Evolutionary conservation across 441 rosid species (phyloP).

Genomic region (Erodium trifolium): DNA sequence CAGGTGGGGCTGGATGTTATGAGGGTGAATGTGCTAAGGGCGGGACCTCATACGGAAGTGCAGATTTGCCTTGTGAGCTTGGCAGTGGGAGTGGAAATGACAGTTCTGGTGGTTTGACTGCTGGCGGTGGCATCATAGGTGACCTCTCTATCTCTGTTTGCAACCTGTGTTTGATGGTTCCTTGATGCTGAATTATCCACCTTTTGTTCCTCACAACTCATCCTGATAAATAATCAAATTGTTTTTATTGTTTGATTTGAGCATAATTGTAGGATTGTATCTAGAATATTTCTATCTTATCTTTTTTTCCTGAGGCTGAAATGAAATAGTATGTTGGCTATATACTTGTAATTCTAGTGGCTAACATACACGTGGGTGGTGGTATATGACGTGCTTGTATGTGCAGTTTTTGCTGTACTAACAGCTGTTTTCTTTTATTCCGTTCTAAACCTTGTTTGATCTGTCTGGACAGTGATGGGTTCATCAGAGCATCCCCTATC

Average conservation of each 20-base stretch:
- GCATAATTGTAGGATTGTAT: not conserved
- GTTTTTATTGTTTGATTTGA: not conserved
- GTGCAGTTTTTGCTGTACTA: not conserved
- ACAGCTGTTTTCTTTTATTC: not conserved
- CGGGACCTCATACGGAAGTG: constrained; percentile 79
- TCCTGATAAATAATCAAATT: not conserved
- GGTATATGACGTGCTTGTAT: not conserved
- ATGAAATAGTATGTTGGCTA: not conserved
- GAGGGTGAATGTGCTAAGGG: constrained; percentile 54
- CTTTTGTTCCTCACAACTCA: not conserved
- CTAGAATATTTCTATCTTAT: not conserved
- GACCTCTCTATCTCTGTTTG: constrained; percentile 16
- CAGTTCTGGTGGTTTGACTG: constrained; percentile 49
- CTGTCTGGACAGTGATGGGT: constrained; percentile 70
- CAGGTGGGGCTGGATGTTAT: constrained; percentile 79
- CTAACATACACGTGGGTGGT: not conserved
- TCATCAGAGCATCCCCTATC: constrained; percentile 89
- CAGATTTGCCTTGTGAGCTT: constrained; percentile 92
- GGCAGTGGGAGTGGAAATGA: constrained; percentile 99
- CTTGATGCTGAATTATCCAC: not conserved
- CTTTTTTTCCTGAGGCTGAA: not conserved
- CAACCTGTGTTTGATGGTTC: not conserved
- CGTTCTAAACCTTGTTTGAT: not conserved
- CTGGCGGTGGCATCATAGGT: constrained; percentile 99
- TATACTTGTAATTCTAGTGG: not conserved